Conservation (phyloP, 2,329 filamentous ascomycete genomes). For the Cladophialophora yegresii region DNA sequence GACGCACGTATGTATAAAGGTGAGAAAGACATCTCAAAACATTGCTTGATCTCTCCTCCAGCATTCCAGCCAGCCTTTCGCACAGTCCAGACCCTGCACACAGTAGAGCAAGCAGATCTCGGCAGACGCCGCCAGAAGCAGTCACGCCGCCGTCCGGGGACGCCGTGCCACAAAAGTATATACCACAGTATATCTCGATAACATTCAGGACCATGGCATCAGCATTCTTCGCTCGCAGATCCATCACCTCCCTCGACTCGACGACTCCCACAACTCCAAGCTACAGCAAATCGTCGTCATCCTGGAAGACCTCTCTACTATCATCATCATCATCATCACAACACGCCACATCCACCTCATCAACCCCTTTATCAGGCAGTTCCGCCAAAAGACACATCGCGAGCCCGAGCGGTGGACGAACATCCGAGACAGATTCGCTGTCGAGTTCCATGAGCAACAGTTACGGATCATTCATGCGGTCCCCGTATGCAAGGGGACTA, state of each 20-base stretch:
- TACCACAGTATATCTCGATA: background rate
- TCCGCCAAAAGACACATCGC: background rate
- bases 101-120: background rate
- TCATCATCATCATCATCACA: conserved; percentile 8
- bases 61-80: background rate
- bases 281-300: conserved; percentile 4
- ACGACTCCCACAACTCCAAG: background rate
- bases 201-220: conserved; percentile 13
- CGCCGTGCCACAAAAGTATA: too few relatives aligned
- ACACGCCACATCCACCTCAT: conserved; percentile 1
- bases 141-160: background rate
- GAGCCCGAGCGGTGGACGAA: background rate
- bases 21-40: background rate
- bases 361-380: background rate
- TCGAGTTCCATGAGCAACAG: conserved; percentile 18
- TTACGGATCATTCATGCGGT: conserved; percentile 19
- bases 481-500: conserved; percentile 10
- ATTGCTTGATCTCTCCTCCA: background rate
- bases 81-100: too few relatives aligned
- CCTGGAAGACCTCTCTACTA: background rate
- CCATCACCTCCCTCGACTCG: conserved; percentile 17
- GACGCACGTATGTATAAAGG: background rate
- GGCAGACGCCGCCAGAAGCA: background rate
- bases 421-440: conserved; percentile 10
- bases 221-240: conserved; percentile 21